Evolutionary conservation across 2,329 filamentous ascomycete species (phyloP).

Genomic region (Cladophialophora chaetospira): DNA sequence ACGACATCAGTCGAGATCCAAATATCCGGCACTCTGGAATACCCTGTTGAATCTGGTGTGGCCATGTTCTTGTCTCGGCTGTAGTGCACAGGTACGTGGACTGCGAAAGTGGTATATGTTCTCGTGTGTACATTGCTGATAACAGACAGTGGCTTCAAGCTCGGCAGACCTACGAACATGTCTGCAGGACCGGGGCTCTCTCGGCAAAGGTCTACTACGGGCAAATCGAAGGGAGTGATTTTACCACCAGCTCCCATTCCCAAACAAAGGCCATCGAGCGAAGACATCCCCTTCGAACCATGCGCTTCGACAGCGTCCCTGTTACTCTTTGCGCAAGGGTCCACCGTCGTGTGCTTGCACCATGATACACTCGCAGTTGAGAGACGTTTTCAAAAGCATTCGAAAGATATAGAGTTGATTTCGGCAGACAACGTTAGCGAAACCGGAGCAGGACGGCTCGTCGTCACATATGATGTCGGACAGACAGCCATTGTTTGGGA

Average conservation of each 20-base stretch:
- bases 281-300: conserved; percentile 69
- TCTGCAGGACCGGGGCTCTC: conserved; percentile 27
- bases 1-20: conserved; percentile 24
- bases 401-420: conserved; percentile 79
- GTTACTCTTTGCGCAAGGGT: conserved; percentile 84
- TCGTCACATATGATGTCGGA: conserved; percentile 89
- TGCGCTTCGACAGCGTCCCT: conserved; percentile 88
- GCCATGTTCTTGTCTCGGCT: conserved; percentile 21
- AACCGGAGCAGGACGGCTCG: conserved; percentile 76
- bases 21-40: conserved; percentile 26
- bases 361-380: conserved; percentile 92
- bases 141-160: conserved; percentile 15
- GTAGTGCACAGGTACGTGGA: conserved; percentile 22
- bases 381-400: conserved; percentile 78
- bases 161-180: conserved; percentile 13
- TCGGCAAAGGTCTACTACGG: conserved; percentile 31
- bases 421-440: conserved; percentile 92
- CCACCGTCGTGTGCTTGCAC: conserved; percentile 80
- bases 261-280: conserved; percentile 20
- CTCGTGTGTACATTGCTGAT: conserved; percentile 18
- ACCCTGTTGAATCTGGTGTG: conserved; percentile 16
- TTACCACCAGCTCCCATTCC: conserved; percentile 21
- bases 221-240: conserved; percentile 27
- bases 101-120: conserved; percentile 4
- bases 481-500: conserved; percentile 98